Conservation (phyloP, 257 asterid genomes). For the Haberlea rhodopensis region DNA sequence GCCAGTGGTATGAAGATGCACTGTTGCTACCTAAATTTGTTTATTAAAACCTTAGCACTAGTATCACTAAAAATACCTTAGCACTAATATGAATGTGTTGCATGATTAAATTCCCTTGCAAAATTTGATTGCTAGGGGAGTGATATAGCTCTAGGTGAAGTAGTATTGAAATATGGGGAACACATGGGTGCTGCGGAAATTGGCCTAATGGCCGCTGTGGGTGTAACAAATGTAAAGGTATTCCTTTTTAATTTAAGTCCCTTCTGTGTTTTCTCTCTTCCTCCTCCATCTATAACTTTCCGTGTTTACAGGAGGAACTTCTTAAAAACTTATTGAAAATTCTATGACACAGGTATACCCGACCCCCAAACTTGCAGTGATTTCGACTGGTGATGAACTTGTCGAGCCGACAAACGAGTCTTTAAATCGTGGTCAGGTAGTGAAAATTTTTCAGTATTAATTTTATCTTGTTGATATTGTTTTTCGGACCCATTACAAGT, state of each 20-base stretch:
- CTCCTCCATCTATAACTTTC: slow-evolving; percentile 21
- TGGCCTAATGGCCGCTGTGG: slow-evolving; percentile 90
- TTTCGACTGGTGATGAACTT: slow-evolving; percentile 96
- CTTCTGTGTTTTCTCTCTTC: slow-evolving; percentile 13
- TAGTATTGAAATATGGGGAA: slow-evolving; percentile 82
- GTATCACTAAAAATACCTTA: too few species aligned
- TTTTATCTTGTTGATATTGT: slow-evolving; percentile 11
- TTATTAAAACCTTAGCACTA: slow-evolving; percentile 2
- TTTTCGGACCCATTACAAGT: background rate
- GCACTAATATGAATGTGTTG: background rate
- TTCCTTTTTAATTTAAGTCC: slow-evolving; percentile 2
- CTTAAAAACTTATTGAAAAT: slow-evolving; percentile 24
- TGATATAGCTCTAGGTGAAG: slow-evolving; percentile 73
- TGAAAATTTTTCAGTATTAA: slow-evolving; percentile 15
- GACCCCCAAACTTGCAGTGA: slow-evolving; percentile 70
- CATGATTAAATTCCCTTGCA: slow-evolving; percentile 2
- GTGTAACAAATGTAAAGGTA: slow-evolving; percentile 70
- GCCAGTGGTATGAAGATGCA: slow-evolving; percentile 67
- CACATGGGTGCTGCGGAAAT: slow-evolving; percentile 80
- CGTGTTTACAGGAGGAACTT: slow-evolving; percentile 18
- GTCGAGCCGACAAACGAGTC: slow-evolving; percentile 62
- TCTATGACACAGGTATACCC: slow-evolving; percentile 58
- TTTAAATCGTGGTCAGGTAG: slow-evolving; percentile 86
- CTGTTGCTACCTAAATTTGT: slow-evolving; percentile 24
- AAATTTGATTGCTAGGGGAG: slow-evolving; percentile 55